Evolutionary conservation across 192 early-diverging fungal genomes (phyloP).

Genomic region (Entomortierella beljakovae): DNA sequence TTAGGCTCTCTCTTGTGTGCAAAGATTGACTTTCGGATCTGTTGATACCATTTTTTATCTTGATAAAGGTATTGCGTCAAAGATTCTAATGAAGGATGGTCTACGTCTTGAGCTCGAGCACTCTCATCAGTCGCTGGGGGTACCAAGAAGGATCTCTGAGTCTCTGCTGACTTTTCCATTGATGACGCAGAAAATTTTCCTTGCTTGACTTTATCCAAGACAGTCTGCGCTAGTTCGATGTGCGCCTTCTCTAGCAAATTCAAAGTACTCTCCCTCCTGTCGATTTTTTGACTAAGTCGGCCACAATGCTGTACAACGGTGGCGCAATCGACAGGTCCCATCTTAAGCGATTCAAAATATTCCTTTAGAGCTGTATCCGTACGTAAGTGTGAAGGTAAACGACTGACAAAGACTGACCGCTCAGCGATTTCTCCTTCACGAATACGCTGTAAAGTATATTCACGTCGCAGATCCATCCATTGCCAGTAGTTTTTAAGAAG

Average conservation of each 20-base stretch:
- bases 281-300: constrained; percentile 57
- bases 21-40: constrained; percentile 47
- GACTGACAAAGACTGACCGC: constrained; percentile 67
- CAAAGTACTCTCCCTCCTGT: constrained; percentile 53
- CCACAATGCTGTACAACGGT: constrained; percentile 64
- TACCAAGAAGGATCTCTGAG: constrained; percentile 13
- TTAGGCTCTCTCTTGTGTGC: constrained; percentile 33
- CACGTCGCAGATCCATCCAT: constrained; percentile 62
- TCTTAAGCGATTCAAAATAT: constrained; percentile 64
- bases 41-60: constrained; percentile 34
- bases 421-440: constrained; percentile 51
- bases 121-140: neutral
- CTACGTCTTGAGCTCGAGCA: constrained; percentile 6
- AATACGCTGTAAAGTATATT: constrained; percentile 54
- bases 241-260: constrained; percentile 62
- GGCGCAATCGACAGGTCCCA: constrained; percentile 65
- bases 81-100: constrained; percentile 12
- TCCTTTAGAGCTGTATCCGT: constrained; percentile 61
- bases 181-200: constrained; percentile 13
- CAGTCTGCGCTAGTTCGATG: constrained; percentile 55
- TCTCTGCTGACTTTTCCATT: neutral
- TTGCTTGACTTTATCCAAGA: constrained; percentile 35
- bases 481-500: constrained; percentile 68
- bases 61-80: constrained; percentile 22
- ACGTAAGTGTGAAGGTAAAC: constrained; percentile 60